A percentile compares a stretch with the other conserved stretches of the same genome.
These are phyloP conservation scores for Ottelia alismoides DNA, from an alignment of 106 monocot genomes.

Conservation along the genomic window DNA sequence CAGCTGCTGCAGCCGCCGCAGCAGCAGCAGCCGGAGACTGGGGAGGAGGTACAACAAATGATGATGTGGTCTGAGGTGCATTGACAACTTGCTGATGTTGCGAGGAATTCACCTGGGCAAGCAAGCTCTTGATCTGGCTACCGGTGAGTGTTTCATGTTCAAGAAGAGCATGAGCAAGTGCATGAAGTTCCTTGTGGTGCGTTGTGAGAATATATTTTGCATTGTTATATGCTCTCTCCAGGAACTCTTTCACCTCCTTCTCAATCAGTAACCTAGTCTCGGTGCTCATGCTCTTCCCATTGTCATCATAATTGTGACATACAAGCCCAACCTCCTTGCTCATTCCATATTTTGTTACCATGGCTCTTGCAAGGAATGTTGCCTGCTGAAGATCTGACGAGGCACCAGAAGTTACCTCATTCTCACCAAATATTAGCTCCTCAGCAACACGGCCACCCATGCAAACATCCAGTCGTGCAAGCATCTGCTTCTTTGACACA, in stretches of 20 bases:
- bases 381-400: slow-evolving; percentile 88
- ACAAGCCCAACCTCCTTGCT: slow-evolving; percentile 81
- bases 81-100: slow-evolving; percentile 16
- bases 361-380: slow-evolving; percentile 66
- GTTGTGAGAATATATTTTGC: slow-evolving; percentile 69
- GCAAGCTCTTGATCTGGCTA: slow-evolving; percentile 70
- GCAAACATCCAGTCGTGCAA: slow-evolving; percentile 93
- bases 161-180: slow-evolving; percentile 83
- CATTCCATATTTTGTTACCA: slow-evolving; percentile 98
- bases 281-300: slow-evolving; percentile 95
- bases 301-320: slow-evolving; percentile 72
- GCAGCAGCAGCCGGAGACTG: slow-evolving; percentile 40
- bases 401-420: slow-evolving; percentile 87
- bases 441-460: slow-evolving; percentile 98
- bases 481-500: slow-evolving; percentile 84
- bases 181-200: slow-evolving; percentile 73
- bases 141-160: slow-evolving; percentile 88
- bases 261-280: slow-evolving; percentile 87
- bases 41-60: slow-evolving; percentile 22
- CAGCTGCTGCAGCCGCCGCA: slow-evolving; percentile 48
- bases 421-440: slow-evolving; percentile 91
- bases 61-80: slow-evolving; percentile 11
- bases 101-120: slow-evolving; percentile 33
- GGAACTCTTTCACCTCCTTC: slow-evolving; percentile 71
- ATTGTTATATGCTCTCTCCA: slow-evolving; percentile 84